Evolutionary conservation across 208 protist genomes (phyloP).

Genomic region (Leishmania martiniquensis): DNA sequence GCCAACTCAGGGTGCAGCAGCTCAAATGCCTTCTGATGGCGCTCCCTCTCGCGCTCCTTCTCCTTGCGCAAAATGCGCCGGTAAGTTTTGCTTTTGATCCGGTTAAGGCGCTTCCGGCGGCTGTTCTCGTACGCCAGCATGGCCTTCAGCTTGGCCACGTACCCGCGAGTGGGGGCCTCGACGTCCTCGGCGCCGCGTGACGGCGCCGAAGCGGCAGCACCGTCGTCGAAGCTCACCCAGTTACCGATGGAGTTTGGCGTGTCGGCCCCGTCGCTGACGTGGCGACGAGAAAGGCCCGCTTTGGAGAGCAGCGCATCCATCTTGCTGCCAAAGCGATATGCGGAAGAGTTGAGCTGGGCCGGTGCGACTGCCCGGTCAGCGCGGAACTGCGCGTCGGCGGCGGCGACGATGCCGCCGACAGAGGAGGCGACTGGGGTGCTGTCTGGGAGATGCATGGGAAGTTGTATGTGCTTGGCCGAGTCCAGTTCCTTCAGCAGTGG

Average conservation of each 20-base stretch:
- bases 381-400: conserved; percentile 42
- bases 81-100: conserved; percentile 95
- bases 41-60: conserved; percentile 87
- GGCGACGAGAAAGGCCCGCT: conserved; percentile 54
- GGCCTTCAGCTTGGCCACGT: conserved; percentile 90
- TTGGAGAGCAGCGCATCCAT: conserved; percentile 61
- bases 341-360: conserved; percentile 32
- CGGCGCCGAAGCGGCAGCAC: conserved; percentile 10
- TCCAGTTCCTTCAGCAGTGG: conserved; percentile 69
- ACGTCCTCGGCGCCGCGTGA: conserved; percentile 13
- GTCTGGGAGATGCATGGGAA: conserved; percentile 76
- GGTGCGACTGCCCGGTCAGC: conserved; percentile 12
- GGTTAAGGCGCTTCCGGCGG: conserved; percentile 84
- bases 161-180: conserved; percentile 48
- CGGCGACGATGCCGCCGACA: conserved; percentile 74
- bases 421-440: conserved; percentile 72
- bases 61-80: conserved; percentile 92
- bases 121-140: conserved; percentile 91
- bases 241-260: conserved; percentile 40
- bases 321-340: conserved; percentile 55
- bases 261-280: conserved; percentile 23
- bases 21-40: conserved; percentile 82
- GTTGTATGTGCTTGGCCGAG: conserved; percentile 71
- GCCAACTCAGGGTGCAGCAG: conserved; percentile 90
- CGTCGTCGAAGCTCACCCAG: conserved; percentile 44